These are phyloP conservation scores for Leucogyrophana mollusca DNA, from an alignment of 768 basidiomycete species.

Conservation along the genomic window DNA sequence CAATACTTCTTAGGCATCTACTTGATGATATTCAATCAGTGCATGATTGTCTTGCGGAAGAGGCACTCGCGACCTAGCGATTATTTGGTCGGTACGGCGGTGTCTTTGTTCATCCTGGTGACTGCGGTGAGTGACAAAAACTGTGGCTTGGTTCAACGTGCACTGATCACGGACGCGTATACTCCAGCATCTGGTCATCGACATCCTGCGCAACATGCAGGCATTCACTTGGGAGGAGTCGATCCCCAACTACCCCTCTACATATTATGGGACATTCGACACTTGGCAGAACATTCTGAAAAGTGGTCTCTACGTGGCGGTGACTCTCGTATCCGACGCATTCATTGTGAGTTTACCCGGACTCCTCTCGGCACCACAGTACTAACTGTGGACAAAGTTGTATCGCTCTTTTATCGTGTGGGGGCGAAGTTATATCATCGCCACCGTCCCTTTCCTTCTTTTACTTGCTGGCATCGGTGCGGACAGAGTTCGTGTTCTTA, in stretches of 20 bases:
- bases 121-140: conserved; percentile 6
- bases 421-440: conserved; percentile 16
- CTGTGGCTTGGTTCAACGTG: background rate
- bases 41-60: conserved; percentile 7
- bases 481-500: background rate
- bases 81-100: conserved; percentile 10
- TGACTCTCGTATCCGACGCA: conserved; percentile 24
- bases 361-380: background rate
- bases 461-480: conserved; percentile 27
- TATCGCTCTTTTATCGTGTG: conserved; percentile 24
- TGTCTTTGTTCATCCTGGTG: conserved; percentile 11
- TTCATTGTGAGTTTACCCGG: conserved; percentile 20
- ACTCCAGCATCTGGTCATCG: conserved; percentile 22
- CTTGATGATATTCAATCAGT: conserved; percentile 9
- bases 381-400: conserved; percentile 11
- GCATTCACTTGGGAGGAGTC: conserved; percentile 18
- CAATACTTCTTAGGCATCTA: conserved; percentile 3
- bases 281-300: conserved; percentile 22
- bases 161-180: background rate
- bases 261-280: conserved; percentile 18
- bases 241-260: conserved; percentile 11
- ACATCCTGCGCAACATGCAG: conserved; percentile 19
- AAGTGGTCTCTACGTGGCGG: conserved; percentile 18
- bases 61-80: conserved; percentile 9
- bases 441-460: conserved; percentile 17